Evolutionary conservation across 2,329 filamentous ascomycete genomes (phyloP).

Genomic region (Berkeleyomyces rouxiae): DNA sequence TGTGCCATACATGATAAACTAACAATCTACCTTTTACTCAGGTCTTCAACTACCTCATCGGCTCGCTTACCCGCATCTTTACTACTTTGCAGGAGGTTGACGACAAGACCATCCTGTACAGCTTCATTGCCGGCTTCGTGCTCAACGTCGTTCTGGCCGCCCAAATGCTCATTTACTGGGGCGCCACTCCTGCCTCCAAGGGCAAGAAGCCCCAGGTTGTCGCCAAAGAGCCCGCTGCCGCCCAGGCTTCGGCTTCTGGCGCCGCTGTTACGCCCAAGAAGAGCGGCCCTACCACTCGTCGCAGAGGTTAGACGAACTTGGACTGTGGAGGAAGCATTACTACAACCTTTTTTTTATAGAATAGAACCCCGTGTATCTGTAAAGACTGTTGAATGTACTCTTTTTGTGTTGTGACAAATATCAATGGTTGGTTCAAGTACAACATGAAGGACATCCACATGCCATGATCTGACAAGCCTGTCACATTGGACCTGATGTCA

Average conservation of each 20-base stretch:
- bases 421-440: too few species aligned
- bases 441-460: background rate
- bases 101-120: slow-evolving; percentile 89
- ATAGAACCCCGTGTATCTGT: background rate
- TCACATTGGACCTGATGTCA: too few species aligned
- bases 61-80: slow-evolving; percentile 87
- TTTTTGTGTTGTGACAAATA: background rate
- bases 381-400: background rate
- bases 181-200: slow-evolving; percentile 34
- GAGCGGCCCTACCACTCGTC: slow-evolving; percentile 26
- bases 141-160: slow-evolving; percentile 73
- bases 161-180: slow-evolving; percentile 98
- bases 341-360: background rate
- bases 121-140: slow-evolving; percentile 79
- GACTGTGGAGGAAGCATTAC: background rate
- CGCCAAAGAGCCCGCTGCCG: slow-evolving; percentile 13
- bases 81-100: slow-evolving; percentile 95
- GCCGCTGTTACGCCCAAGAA: slow-evolving; percentile 23
- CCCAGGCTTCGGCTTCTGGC: slow-evolving; percentile 18
- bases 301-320: slow-evolving; percentile 22
- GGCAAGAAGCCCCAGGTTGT: slow-evolving; percentile 20
- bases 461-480: background rate
- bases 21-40: slow-evolving; percentile 23
- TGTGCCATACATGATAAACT: background rate
- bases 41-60: slow-evolving; percentile 96